Percentiles rank a stretch among this genome's conserved stretches.
phyloP scores from a whole-genome alignment of 805 yeast genomes.

The Yarrowia bubula region DNA sequence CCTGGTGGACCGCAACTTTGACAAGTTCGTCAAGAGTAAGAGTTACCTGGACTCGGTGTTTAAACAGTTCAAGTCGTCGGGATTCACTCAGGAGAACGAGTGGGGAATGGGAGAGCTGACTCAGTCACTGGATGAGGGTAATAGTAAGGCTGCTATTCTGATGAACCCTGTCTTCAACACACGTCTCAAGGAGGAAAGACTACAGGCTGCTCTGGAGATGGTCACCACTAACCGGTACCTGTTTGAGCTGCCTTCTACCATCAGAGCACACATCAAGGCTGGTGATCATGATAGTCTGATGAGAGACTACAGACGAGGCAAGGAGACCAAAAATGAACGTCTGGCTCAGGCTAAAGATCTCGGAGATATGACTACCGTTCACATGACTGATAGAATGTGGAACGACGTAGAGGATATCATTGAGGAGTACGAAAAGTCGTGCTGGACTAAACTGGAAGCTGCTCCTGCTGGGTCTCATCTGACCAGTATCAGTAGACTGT shows the following conservation, averaged over 20 bases:
- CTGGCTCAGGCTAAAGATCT: neutral
- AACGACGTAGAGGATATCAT: slow-evolving; percentile 52
- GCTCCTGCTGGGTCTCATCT: slow-evolving; percentile 12
- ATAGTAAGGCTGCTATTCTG: slow-evolving; percentile 51
- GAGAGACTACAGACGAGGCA: slow-evolving; percentile 56
- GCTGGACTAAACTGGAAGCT: slow-evolving; percentile 17
- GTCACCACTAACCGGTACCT: slow-evolving; percentile 53
- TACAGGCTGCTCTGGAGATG: slow-evolving; percentile 50
- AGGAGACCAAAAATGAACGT: slow-evolving; percentile 33
- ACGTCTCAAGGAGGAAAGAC: slow-evolving; percentile 48
- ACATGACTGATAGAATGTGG: slow-evolving; percentile 55
- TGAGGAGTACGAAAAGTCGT: slow-evolving; percentile 50
- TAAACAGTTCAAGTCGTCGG: slow-evolving; percentile 49
- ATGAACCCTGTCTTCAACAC: slow-evolving; percentile 60
- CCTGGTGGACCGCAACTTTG: slow-evolving; percentile 59
- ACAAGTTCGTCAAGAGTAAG: slow-evolving; percentile 63
- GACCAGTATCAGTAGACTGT: slow-evolving; percentile 47
- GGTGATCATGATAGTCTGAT: slow-evolving; percentile 59
- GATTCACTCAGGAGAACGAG: slow-evolving; percentile 37
- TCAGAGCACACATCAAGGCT: slow-evolving; percentile 45
- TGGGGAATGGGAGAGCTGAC: slow-evolving; percentile 42
- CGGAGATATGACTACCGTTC: slow-evolving; percentile 13
- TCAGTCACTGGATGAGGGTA: slow-evolving; percentile 47
- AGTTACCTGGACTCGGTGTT: slow-evolving; percentile 61
- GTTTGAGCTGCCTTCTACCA: slow-evolving; percentile 55